Base-by-base conservation (phyloP, 345 rosid species). In the Ricinus communis region DNA sequence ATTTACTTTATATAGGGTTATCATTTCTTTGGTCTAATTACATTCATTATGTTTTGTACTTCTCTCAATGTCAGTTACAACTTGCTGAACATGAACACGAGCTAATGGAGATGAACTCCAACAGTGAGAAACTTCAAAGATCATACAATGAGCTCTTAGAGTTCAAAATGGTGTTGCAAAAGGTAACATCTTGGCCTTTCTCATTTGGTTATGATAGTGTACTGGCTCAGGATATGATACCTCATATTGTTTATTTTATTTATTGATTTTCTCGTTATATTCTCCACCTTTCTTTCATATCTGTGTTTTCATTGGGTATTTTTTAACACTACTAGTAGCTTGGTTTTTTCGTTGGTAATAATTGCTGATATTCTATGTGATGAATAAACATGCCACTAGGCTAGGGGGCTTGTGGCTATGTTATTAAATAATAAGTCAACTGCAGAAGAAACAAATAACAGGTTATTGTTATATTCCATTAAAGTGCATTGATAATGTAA, bases 21-120 rank as follows among this genome's bases (percentile, higher is more conserved):
- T 27, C 30, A 24, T 69, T 22, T 45, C 19, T 3, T 24, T 41
- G 27, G 10, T 52, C 61, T 47, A 49, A 31, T 41, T 22, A 56
- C 19, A 27, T 49, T 36, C 27, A 28, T 50, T 49, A 28, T 47
- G 46, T 79, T 62, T 71, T 80, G 6, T 74, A 24, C 70, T 79
- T 74, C n/a, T 75, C 57, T 62, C 36, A 19, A 68, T 72, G 65
- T 46, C 88, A 94, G 98, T 62, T 82, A 58, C 93, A 87, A 85
- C 97, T 94, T 71, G 88, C 89, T 31, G 96, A 91, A 71, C 95
- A 89, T 72, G 98, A 94, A 71, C 92, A 82, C 54, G 98, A 94
- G 76, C 87, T 94, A 53, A 83, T 88, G 79, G 98, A 94, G 81
- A 88, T 90, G 93, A 94, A 90, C 74, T 91, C 97, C 22, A 94